Evolutionary conservation across 768 basidiomycete genomes (phyloP).

Genomic region (Russula sp.): DNA sequence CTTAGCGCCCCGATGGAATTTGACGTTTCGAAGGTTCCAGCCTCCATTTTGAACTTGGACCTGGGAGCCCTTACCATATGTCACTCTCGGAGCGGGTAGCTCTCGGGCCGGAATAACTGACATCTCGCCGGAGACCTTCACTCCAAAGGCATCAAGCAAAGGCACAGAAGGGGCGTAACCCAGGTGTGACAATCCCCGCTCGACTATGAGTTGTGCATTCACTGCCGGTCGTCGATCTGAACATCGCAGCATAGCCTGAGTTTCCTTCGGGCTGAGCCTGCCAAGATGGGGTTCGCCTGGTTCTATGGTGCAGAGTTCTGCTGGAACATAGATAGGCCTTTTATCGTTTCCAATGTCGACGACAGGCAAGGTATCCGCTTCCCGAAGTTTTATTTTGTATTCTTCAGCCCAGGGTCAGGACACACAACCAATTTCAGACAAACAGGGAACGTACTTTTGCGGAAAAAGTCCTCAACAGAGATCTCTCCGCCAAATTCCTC

Average conservation of each 20-base stretch:
- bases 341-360: conserved; percentile 30
- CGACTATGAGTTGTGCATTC: conserved; percentile 52
- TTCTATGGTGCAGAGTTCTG: conserved; percentile 63
- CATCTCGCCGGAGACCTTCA: conserved; percentile 53
- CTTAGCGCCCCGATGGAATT: conserved; percentile 50
- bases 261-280: conserved; percentile 51
- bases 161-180: conserved; percentile 39
- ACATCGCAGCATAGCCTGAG: conserved; percentile 56
- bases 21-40: conserved; percentile 72
- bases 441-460: conserved; percentile 39
- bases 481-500: conserved; percentile 49
- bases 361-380: conserved; percentile 32
- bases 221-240: conserved; percentile 56
- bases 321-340: conserved; percentile 43
- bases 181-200: conserved; percentile 49
- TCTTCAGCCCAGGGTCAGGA: conserved; percentile 32
- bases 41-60: conserved; percentile 44
- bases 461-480: conserved; percentile 59
- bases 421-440: background rate
- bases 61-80: conserved; percentile 41
- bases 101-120: conserved; percentile 56
- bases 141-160: conserved; percentile 44
- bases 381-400: conserved; percentile 44
- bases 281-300: conserved; percentile 53
- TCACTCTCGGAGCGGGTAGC: conserved; percentile 49